Conservation (phyloP, 768 basidiomycete genomes). For the Jaapia argillacea region DNA sequence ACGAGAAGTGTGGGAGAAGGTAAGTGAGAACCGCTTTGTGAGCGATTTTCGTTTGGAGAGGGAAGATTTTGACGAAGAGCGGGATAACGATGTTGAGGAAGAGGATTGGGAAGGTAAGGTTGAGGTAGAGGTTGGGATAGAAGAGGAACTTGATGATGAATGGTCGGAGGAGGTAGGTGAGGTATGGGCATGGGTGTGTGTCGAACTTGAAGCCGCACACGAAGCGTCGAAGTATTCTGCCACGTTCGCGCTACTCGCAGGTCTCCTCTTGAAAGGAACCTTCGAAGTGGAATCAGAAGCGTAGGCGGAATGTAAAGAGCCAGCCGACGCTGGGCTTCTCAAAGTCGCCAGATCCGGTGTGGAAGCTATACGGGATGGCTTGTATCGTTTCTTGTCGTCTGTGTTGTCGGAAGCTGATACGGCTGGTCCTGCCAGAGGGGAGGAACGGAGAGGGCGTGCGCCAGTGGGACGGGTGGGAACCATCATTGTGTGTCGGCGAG, state of each 20-base stretch:
- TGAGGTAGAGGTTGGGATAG: background rate
- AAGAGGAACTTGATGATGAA: background rate
- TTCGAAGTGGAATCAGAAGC: too few relatives aligned
- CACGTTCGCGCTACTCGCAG: background rate
- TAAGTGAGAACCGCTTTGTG: background rate
- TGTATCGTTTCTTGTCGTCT: background rate
- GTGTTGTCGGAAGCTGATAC: slow-evolving; percentile 9
- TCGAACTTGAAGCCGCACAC: background rate
- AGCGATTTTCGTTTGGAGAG: slow-evolving; percentile 1
- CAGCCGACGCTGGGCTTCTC: background rate
- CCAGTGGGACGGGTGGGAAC: too few relatives aligned
- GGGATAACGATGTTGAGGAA: background rate
- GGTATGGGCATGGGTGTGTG: background rate
- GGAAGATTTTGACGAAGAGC: background rate
- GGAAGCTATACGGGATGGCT: too few relatives aligned
- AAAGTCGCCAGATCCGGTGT: background rate
- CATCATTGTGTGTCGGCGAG: slow-evolving; percentile 7
- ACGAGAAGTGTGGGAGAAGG: background rate
- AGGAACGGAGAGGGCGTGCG: slow-evolving; percentile 15
- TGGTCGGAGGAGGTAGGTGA: background rate
- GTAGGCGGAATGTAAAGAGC: background rate
- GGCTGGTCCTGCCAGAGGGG: slow-evolving; percentile 18
- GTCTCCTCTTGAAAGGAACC: too few relatives aligned
- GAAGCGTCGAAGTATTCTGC: background rate
- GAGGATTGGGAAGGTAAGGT: slow-evolving; percentile 1